These are phyloP conservation scores for Penicillium soppii DNA, from an alignment of 495 filamentous ascomycete species.

Conservation along the genomic window DNA sequence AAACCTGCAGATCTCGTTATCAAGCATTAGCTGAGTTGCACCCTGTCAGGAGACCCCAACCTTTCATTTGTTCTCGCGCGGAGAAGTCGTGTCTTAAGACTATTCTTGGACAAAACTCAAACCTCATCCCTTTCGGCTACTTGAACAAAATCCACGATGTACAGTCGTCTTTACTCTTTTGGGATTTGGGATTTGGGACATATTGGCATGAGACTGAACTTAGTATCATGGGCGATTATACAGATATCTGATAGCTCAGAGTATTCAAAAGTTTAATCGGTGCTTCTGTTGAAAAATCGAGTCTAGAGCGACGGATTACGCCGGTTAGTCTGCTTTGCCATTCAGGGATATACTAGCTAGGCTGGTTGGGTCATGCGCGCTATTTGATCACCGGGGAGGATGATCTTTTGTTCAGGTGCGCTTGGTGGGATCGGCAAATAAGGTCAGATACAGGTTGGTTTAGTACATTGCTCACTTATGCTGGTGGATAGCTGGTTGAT, in stretches of 20 bases:
- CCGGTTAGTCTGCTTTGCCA: not conserved
- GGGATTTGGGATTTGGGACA: not conserved
- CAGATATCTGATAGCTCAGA: not conserved
- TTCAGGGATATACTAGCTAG: conserved; percentile 4
- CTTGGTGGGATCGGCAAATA: not conserved
- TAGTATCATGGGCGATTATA: conserved; percentile 21
- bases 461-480: no score
- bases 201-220: not conserved
- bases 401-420: conserved; percentile 17
- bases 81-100: no score
- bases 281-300: not conserved
- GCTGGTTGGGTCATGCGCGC: conserved; percentile 23
- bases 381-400: conserved; percentile 19
- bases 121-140: not conserved
- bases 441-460: no score
- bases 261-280: not conserved
- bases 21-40: conserved; percentile 12
- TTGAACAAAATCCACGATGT: not conserved
- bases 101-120: conserved; percentile 22
- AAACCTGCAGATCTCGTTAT: no score
- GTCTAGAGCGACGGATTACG: not conserved
- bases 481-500: no score
- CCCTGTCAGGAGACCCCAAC: conserved; percentile 27
- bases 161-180: not conserved
- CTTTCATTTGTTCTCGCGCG: conserved; percentile 24